Base-by-base conservation (phyloP, 1,139 yeast genomes). In the Scheffersomyces titani region DNA sequence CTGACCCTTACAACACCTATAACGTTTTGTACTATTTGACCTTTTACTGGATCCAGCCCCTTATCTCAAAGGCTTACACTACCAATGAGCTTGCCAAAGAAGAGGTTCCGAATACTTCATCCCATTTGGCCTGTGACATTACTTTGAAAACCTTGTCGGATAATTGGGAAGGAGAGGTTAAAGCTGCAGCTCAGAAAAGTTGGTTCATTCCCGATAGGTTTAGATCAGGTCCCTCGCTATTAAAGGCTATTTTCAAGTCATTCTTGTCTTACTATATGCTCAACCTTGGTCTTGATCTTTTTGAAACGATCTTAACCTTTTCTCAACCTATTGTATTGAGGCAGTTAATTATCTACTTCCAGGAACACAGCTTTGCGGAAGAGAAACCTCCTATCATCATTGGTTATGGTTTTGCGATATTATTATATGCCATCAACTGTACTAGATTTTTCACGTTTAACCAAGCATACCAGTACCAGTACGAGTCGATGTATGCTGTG, bases 21-120 rank as follows among this genome's bases (percentile, higher is more conserved):
- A 63, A 66, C 55, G 21, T 69, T 48, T 65, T 70, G 52, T 63
- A 70, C 2, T 52, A 57, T 13, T 54, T 71, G 49, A 66, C 76
- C 3, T 72, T 69, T 55, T 57, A 61, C 21, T 74, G 70, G 68
- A 62, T 70, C 50, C 66, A 68, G 46, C 72, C 73, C 0, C 59
- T 70, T 40, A 69, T 74, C 50, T 52, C 61, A 5, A 55, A 62
- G 19, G 70, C 72, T 24, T 64, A 70, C 57, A 52, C 57, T 1
- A 63, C 69, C 3, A 67, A 65, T 30, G 64, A 64, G 30, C 67
- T 71, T n/a, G 61, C 58, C 19, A 59, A 64, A 7, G 58, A 66
- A 0, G 73, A 72, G 40, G 59, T 71, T 44, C 71, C 72, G 22
- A 30, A 47, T 7, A 54, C 57, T 20, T 56, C 56, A 3, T 50